Conservation (phyloP, 2,329 filamentous ascomycete genomes). For the Pseudogymnoascus sp. region DNA sequence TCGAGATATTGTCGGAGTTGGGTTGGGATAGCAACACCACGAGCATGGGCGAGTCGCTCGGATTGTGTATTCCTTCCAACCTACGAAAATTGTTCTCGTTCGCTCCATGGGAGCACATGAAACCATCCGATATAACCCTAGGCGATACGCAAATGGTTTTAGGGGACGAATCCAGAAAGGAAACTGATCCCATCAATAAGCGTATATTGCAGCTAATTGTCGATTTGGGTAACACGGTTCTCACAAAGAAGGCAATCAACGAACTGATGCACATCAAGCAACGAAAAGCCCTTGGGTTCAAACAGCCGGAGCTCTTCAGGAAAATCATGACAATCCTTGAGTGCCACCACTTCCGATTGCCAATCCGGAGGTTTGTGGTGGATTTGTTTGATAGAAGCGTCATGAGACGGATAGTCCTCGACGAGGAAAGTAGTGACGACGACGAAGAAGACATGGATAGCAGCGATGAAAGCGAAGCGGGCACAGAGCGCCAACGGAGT, state of each 20-base stretch:
- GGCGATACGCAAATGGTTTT: conserved; percentile 42
- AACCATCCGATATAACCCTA: conserved; percentile 27
- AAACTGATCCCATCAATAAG: conserved; percentile 56
- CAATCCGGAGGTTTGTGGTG: conserved; percentile 81
- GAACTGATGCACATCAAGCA: conserved; percentile 76
- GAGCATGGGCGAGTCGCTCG: conserved; percentile 72
- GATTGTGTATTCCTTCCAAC: conserved; percentile 78
- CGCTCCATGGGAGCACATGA: conserved; percentile 46
- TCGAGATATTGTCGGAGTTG: conserved; percentile 82
- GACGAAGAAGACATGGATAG: conserved; percentile 32
- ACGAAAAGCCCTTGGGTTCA: conserved; percentile 69
- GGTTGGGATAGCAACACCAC: conserved; percentile 93
- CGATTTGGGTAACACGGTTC: conserved; percentile 86
- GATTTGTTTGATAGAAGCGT: conserved; percentile 92
- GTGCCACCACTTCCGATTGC: conserved; percentile 80
- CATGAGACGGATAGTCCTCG: conserved; percentile 75
- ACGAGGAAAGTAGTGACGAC: conserved; percentile 42
- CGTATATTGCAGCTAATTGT: conserved; percentile 79
- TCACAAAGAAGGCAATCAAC: conserved; percentile 78
- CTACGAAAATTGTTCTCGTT: conserved; percentile 74
- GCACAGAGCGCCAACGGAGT: conserved; percentile 53
- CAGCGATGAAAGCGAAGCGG: conserved; percentile 38
- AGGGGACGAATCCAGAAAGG: conserved; percentile 42
- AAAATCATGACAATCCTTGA: conserved; percentile 81
- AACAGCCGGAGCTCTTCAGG: conserved; percentile 70